These are phyloP conservation scores for Trametes villosa DNA, from an alignment of 768 basidiomycete genomes.

Conservation along the genomic window DNA sequence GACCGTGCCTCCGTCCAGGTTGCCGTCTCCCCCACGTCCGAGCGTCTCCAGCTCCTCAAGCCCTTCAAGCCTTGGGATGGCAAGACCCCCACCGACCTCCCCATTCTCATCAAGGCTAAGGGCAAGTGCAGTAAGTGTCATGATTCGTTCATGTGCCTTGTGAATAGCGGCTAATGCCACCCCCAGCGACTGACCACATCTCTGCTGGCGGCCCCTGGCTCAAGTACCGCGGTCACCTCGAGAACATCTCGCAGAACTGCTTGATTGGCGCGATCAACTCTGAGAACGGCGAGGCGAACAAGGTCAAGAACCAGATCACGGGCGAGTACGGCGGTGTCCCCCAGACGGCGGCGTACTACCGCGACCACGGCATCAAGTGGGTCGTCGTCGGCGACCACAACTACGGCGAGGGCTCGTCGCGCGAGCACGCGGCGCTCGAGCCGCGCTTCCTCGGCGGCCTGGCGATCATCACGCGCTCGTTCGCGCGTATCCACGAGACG, in stretches of 20 bases:
- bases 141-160: neutral
- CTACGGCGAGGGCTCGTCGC: constrained; percentile 98
- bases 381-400: constrained; percentile 95
- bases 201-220: constrained; percentile 99
- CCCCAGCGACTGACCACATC: constrained; percentile 86
- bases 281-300: constrained; percentile 96
- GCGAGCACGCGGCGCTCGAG: constrained; percentile 97
- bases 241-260: constrained; percentile 99
- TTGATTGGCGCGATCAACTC: constrained; percentile 96
- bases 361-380: constrained; percentile 91
- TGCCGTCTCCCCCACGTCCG: constrained; percentile 81
- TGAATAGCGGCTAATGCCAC: constrained; percentile 5
- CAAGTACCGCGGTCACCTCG: constrained; percentile 98
- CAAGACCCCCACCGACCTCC: constrained; percentile 86
- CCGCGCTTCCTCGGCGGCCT: constrained; percentile 94
- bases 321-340: constrained; percentile 89
- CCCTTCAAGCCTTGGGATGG: constrained; percentile 95
- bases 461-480: constrained; percentile 94
- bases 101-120: constrained; percentile 96
- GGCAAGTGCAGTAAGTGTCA: constrained; percentile 93
- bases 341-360: constrained; percentile 84
- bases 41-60: constrained; percentile 88
- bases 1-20: constrained; percentile 86
- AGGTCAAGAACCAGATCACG: constrained; percentile 87
- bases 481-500: constrained; percentile 97